Evolutionary conservation across 768 basidiomycete species (phyloP).

Genomic region (Leccinum boreale): DNA sequence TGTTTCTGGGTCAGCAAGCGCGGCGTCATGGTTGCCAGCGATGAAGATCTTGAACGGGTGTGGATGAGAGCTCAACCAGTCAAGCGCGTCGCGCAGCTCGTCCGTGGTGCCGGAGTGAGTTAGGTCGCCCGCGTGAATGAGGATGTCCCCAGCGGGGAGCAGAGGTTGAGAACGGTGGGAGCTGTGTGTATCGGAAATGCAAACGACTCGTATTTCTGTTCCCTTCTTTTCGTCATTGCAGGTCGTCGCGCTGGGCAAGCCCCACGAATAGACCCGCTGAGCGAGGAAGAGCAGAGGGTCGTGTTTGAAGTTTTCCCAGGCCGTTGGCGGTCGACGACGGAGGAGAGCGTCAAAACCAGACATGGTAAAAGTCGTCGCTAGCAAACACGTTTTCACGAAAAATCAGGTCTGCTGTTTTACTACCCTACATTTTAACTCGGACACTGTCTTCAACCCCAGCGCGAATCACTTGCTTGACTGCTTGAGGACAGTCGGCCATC

Average conservation of each 20-base stretch:
- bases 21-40: slow-evolving; percentile 10
- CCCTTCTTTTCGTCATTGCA: not conserved
- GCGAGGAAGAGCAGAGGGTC: slow-evolving; percentile 11
- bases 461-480: too few relatives aligned
- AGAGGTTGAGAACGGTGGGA: slow-evolving; percentile 2
- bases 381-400: too few relatives aligned
- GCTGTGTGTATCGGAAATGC: slow-evolving; percentile 10
- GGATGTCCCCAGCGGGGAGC: slow-evolving; percentile 5
- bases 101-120: slow-evolving; percentile 3
- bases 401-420: too few relatives aligned
- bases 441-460: too few relatives aligned
- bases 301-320: slow-evolving; percentile 3
- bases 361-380: not conserved
- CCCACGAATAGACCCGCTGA: slow-evolving; percentile 1
- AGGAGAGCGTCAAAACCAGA: not conserved
- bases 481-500: too few relatives aligned
- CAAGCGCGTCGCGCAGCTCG: slow-evolving; percentile 6
- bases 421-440: too few relatives aligned
- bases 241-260: not conserved
- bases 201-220: not conserved
- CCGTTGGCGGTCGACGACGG: slow-evolving; percentile 5
- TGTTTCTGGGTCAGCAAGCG: slow-evolving; percentile 2
- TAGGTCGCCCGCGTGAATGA: slow-evolving; percentile 6
- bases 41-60: slow-evolving; percentile 9
- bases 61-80: slow-evolving; percentile 6